phyloP scores from a whole-genome alignment of 2,329 filamentous ascomycete species.

The Juglanconis oblonga region DNA sequence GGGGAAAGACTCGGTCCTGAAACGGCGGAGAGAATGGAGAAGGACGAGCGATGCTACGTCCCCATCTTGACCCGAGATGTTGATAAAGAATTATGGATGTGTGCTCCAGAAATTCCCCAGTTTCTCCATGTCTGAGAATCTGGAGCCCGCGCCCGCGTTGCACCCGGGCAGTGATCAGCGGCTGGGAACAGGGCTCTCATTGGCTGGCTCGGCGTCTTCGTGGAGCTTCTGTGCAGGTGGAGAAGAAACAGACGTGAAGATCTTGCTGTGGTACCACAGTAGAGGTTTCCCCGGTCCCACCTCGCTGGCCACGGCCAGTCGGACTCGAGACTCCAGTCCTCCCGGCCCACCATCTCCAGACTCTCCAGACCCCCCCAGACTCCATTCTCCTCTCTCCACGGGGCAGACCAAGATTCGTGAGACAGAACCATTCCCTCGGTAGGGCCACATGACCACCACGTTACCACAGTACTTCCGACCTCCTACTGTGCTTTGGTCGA shows the following conservation, averaged over 20 bases:
- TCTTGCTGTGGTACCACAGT: background rate
- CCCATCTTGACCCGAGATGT: background rate
- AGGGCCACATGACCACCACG: background rate
- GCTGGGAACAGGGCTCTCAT: background rate
- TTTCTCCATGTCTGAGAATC: background rate
- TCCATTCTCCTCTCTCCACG: slow-evolving; percentile 13
- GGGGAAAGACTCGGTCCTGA: background rate
- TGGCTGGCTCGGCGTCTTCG: background rate
- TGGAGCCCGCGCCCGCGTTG: background rate
- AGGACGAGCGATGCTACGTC: background rate
- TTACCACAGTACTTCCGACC: background rate
- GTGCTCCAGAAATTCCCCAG: background rate
- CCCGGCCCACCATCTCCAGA: slow-evolving; percentile 6
- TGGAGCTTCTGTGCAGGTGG: background rate
- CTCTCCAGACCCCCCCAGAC: background rate
- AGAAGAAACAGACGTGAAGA: background rate
- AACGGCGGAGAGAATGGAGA: background rate
- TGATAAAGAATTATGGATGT: too few species aligned
- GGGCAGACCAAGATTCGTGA: background rate
- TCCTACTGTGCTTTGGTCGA: background rate
- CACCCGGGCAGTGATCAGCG: slow-evolving; percentile 8
- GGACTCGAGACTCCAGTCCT: background rate
- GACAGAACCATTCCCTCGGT: background rate
- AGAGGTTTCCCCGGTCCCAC: too few species aligned
- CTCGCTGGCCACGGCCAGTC: background rate